Conservation (phyloP, 345 rosid species). For the Erodium maritimum region DNA sequence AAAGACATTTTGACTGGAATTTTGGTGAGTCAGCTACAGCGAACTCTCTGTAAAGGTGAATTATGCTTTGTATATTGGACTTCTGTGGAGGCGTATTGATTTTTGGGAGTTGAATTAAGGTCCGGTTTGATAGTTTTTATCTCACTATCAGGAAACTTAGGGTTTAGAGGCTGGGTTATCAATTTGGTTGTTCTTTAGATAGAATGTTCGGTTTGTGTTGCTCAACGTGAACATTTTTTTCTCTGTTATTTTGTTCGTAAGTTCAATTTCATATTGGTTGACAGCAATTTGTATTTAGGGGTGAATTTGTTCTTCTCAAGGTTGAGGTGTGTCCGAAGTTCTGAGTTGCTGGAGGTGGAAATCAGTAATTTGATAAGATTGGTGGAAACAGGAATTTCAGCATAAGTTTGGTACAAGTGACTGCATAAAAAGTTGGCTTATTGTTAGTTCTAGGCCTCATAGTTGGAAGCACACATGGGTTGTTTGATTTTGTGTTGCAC, state of each 20-base stretch:
- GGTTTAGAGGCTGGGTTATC: conserved; percentile 14
- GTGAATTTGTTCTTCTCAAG: neutral
- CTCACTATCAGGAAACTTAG: conserved; percentile 15
- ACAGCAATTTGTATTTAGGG: conserved; percentile 1
- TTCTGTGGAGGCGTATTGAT: neutral
- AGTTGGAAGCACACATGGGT: neutral
- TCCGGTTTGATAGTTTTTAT: neutral
- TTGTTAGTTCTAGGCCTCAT: conserved; percentile 6
- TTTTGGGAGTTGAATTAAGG: neutral
- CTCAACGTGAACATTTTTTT: conserved; percentile 10
- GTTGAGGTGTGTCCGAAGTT: no score
- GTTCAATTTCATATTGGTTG: neutral
- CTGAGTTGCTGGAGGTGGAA: no score
- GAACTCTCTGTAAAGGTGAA: no score
- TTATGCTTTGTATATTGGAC: no score
- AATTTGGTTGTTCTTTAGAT: no score
- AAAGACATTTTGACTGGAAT: no score
- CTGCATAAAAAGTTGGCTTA: no score
- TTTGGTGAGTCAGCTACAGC: no score
- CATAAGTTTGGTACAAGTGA: neutral
- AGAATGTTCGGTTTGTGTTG: neutral
- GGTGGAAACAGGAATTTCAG: no score
- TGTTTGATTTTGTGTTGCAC: neutral
- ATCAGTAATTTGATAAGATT: no score
- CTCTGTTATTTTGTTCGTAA: conserved; percentile 5